Conservation (phyloP, 352 stramenopile genomes). For the Aphanomyces stellatus region DNA sequence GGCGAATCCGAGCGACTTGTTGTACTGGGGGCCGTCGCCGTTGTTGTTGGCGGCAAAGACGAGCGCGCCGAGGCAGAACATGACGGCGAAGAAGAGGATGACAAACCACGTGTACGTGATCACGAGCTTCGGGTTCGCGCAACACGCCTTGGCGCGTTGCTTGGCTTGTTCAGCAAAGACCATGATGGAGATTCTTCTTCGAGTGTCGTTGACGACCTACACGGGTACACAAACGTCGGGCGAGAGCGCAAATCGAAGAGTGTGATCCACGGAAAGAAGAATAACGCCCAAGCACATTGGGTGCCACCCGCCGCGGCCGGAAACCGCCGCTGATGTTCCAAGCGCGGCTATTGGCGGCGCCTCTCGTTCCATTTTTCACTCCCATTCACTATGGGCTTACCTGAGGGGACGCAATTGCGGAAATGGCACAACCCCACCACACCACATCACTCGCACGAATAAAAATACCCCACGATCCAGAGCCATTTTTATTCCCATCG, state of each 20-base stretch:
- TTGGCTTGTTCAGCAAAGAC: slow-evolving; percentile 25
- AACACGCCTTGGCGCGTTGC: slow-evolving; percentile 60
- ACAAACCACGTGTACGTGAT: slow-evolving; percentile 84
- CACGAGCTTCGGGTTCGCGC: slow-evolving; percentile 68
- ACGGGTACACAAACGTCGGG: no score
- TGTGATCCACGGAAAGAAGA: not conserved
- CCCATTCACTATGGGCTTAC: not conserved
- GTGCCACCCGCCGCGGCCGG: not conserved
- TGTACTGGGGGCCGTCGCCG: slow-evolving; percentile 45
- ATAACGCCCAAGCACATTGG: not conserved
- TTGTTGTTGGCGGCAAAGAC: slow-evolving; percentile 77
- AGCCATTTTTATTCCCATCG: not conserved
- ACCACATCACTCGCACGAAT: no score
- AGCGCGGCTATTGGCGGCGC: not conserved
- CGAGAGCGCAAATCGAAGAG: not conserved
- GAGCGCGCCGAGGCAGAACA: slow-evolving; percentile 80
- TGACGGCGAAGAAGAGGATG: slow-evolving; percentile 64
- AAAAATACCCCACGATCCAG: no score
- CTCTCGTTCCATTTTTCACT: not conserved
- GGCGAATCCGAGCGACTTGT: slow-evolving; percentile 73
- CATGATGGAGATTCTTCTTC: not conserved
- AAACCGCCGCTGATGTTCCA: slow-evolving; percentile 9
- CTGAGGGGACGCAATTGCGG: not conserved
- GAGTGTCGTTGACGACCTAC: not conserved
- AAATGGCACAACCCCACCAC: not conserved